phyloP scores from a whole-genome alignment of 1,139 yeast genomes.

The Candida sojae region DNA sequence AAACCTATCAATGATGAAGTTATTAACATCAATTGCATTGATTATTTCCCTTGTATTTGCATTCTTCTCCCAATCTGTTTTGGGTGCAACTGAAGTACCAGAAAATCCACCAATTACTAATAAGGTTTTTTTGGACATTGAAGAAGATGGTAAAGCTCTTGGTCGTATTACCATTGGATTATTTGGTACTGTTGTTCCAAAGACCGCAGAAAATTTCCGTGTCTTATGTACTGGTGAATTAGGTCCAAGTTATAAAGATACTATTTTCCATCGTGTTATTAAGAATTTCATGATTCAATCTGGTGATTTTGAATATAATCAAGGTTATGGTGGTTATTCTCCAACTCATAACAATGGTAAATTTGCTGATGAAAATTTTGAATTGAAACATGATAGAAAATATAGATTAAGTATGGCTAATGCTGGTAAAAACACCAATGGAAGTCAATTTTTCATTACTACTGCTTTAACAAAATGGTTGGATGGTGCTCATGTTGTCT shows the following conservation, averaged over 20 bases:
- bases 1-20: slow-evolving; percentile 25
- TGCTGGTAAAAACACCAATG: slow-evolving; percentile 63
- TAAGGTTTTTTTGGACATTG: slow-evolving; percentile 84
- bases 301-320: slow-evolving; percentile 61
- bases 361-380: slow-evolving; percentile 59
- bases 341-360: slow-evolving; percentile 47
- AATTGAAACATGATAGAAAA: slow-evolving; percentile 58
- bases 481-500: slow-evolving; percentile 75
- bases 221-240: slow-evolving; percentile 65
- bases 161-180: slow-evolving; percentile 73
- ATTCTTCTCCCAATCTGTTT: slow-evolving; percentile 19
- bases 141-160: slow-evolving; percentile 71
- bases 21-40: slow-evolving; percentile 18
- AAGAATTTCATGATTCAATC: slow-evolving; percentile 64
- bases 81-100: slow-evolving; percentile 25
- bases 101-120: slow-evolving; percentile 64
- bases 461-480: slow-evolving; percentile 65
- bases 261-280: slow-evolving; percentile 60
- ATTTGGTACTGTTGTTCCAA: slow-evolving; percentile 67
- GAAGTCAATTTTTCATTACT: slow-evolving; percentile 66
- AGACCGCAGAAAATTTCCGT: slow-evolving; percentile 59
- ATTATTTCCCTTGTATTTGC: slow-evolving; percentile 22
- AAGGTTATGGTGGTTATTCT: slow-evolving; percentile 62
- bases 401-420: slow-evolving; percentile 66
- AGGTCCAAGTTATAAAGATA: slow-evolving; percentile 48